A percentile compares a stretch with the other conserved stretches of the same genome.
phyloP scores from a whole-genome alignment of 805 yeast genomes.

The Torulaspora delbrueckii region DNA sequence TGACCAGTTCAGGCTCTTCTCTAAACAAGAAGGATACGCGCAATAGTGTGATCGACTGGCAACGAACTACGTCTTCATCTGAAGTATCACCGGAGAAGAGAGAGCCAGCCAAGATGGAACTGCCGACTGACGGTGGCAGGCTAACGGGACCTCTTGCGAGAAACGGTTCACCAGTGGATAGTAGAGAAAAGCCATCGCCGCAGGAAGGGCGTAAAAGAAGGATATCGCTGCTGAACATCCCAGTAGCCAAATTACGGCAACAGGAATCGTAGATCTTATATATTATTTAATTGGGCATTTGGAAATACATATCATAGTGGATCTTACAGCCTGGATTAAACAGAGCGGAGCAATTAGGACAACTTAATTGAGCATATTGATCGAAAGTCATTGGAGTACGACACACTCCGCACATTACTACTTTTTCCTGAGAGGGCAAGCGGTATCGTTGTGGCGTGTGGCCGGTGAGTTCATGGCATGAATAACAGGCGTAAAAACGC shows the following conservation, averaged over 20 bases:
- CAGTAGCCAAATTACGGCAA: slow-evolving; percentile 28
- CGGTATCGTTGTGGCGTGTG: slow-evolving; percentile 21
- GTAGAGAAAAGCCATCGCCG: slow-evolving; percentile 6
- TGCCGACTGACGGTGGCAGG: not conserved
- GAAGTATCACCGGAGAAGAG: slow-evolving; percentile 12
- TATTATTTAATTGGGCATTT: slow-evolving; percentile 2
- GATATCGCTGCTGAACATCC: slow-evolving; percentile 28
- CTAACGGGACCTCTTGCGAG: not conserved
- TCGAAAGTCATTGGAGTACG: slow-evolving; percentile 26
- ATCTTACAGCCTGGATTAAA: slow-evolving; percentile 34
- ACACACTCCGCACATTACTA: slow-evolving; percentile 33
- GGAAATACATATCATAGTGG: slow-evolving; percentile 33
- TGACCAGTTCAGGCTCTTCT: slow-evolving; percentile 8
- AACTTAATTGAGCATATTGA: slow-evolving; percentile 19
- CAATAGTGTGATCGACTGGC: slow-evolving; percentile 3
- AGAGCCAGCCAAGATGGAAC: not conserved
- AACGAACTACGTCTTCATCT: slow-evolving; percentile 7
- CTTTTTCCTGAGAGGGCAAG: slow-evolving; percentile 9
- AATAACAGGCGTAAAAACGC: slow-evolving; percentile 28
- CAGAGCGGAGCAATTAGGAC: slow-evolving; percentile 22
- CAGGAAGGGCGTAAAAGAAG: slow-evolving; percentile 12
- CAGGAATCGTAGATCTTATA: slow-evolving; percentile 1
- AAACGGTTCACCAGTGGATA: not conserved
- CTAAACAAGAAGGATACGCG: slow-evolving; percentile 5
- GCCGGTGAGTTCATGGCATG: slow-evolving; percentile 25